Evolutionary conservation across 1,139 yeast species (phyloP).

Genomic region (Lodderomyces parapsilosis): DNA sequence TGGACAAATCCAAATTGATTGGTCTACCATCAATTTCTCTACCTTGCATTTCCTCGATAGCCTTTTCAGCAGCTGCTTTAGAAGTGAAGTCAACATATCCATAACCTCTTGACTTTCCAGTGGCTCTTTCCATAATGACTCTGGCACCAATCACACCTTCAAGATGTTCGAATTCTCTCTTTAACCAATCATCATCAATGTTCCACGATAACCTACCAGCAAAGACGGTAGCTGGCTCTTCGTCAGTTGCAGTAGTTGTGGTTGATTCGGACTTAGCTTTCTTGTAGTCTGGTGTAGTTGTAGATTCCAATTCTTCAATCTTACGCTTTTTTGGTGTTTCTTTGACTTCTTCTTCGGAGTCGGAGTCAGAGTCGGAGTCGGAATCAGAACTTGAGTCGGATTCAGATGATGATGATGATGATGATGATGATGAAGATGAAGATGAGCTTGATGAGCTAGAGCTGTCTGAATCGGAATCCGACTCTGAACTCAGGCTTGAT

Average conservation of each 20-base stretch:
- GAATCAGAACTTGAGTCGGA: conserved; percentile 21
- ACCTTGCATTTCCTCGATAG: conserved; percentile 85
- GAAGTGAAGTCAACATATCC: conserved; percentile 94
- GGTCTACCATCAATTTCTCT: conserved; percentile 96
- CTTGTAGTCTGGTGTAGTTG: conserved; percentile 16
- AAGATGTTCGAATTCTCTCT: conserved; percentile 75
- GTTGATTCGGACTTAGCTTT: conserved; percentile 34
- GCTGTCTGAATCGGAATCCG: conserved; percentile 18
- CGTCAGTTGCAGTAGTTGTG: conserved; percentile 38
- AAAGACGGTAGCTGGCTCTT: conserved; percentile 82
- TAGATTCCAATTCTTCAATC: conserved; percentile 12
- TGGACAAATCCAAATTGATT: conserved; percentile 88
- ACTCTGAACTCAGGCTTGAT: conserved; percentile 19
- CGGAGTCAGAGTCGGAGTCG: conserved; percentile 27
- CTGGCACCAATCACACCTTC: conserved; percentile 88
- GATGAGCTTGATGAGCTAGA: background rate
- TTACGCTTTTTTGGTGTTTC: conserved; percentile 7
- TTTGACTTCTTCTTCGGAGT: conserved; percentile 17
- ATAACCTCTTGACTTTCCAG: conserved; percentile 95
- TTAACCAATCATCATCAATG: conserved; percentile 92
- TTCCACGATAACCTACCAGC: conserved; percentile 98
- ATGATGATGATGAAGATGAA: background rate
- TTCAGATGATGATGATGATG: conserved; percentile 12
- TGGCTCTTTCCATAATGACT: conserved; percentile 88
- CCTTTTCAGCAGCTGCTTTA: conserved; percentile 79